Conservation (phyloP, 805 yeast species). For the Wickerhamiella cacticola region DNA sequence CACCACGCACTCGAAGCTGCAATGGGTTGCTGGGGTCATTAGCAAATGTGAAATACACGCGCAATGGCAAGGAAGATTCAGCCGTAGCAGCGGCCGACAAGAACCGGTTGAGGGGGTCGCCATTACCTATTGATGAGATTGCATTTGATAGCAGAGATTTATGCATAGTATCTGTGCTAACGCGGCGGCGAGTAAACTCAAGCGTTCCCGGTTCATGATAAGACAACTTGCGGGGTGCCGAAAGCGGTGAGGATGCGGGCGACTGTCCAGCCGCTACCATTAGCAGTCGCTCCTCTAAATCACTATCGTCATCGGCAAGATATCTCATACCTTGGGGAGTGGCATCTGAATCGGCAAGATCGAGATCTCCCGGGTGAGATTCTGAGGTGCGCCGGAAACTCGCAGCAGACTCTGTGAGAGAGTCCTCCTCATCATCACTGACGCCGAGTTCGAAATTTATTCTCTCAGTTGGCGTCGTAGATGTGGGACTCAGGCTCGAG, state of each 20-base stretch:
- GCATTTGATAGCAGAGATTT: slow-evolving; percentile 6
- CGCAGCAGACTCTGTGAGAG: slow-evolving; percentile 1
- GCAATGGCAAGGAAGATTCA: slow-evolving; percentile 18
- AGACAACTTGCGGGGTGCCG: slow-evolving; percentile 2
- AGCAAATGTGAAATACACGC: slow-evolving; percentile 29
- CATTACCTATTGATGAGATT: not conserved
- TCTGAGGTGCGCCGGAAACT: not conserved
- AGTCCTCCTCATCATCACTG: not conserved
- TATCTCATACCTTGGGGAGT: slow-evolving; percentile 27
- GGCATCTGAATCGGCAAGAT: slow-evolving; percentile 2
- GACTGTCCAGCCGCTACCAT: slow-evolving; percentile 25
- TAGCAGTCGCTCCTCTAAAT: slow-evolving; percentile 33
- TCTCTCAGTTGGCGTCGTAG: not conserved
- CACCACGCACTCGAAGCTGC: slow-evolving; percentile 28
- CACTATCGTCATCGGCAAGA: slow-evolving; percentile 32
- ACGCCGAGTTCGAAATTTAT: slow-evolving; percentile 1
- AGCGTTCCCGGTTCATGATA: slow-evolving; percentile 5
- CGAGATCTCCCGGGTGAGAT: not conserved
- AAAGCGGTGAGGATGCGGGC: slow-evolving; percentile 10
- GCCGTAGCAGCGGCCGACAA: slow-evolving; percentile 18
- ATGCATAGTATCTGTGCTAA: not conserved
- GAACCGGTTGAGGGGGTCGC: slow-evolving; percentile 22
- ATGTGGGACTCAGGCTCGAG: slow-evolving; percentile 11
- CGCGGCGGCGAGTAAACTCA: not conserved
- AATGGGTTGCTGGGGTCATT: slow-evolving; percentile 26